Conservation (phyloP, 1,284 basidiomycete genomes). For the Microstroma glucosiphilum region DNA sequence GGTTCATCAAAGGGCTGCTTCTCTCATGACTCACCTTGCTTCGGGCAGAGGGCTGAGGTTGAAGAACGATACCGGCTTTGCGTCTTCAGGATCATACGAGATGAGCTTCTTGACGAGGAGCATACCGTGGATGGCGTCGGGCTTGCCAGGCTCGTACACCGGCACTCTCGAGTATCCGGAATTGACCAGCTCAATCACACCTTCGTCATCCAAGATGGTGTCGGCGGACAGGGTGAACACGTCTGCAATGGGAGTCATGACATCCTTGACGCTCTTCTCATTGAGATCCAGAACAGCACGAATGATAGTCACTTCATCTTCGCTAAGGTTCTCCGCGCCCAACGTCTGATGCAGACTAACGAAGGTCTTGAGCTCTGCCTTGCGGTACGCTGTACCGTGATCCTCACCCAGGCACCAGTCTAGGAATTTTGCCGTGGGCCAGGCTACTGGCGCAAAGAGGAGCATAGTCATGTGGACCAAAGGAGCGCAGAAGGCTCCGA, state of each 20-base stretch:
- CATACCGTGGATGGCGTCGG: constrained; percentile 74
- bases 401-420: constrained; percentile 55
- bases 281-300: constrained; percentile 49
- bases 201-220: constrained; percentile 70
- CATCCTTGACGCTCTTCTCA: constrained; percentile 65
- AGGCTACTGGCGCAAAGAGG: constrained; percentile 53
- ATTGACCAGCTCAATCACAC: constrained; percentile 60
- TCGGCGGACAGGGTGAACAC: constrained; percentile 71
- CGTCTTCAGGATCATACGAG: constrained; percentile 77
- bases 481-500: constrained; percentile 82
- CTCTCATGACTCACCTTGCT: constrained; percentile 54
- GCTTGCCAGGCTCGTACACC: constrained; percentile 70
- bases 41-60: constrained; percentile 71
- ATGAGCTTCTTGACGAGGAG: constrained; percentile 71
- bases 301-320: constrained; percentile 67
- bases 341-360: constrained; percentile 70
- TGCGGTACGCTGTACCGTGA: constrained; percentile 52
- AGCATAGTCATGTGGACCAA: constrained; percentile 55
- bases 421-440: constrained; percentile 51
- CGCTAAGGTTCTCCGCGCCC: constrained; percentile 73
- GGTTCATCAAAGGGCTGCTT: too few relatives aligned
- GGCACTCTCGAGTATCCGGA: constrained; percentile 88
- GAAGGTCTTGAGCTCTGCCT: constrained; percentile 73
- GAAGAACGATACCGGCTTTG: constrained; percentile 63
- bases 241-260: constrained; percentile 61